Evolutionary conservation across 2,329 filamentous ascomycete genomes (phyloP).

Genomic region (Colletotrichum limetticola): DNA sequence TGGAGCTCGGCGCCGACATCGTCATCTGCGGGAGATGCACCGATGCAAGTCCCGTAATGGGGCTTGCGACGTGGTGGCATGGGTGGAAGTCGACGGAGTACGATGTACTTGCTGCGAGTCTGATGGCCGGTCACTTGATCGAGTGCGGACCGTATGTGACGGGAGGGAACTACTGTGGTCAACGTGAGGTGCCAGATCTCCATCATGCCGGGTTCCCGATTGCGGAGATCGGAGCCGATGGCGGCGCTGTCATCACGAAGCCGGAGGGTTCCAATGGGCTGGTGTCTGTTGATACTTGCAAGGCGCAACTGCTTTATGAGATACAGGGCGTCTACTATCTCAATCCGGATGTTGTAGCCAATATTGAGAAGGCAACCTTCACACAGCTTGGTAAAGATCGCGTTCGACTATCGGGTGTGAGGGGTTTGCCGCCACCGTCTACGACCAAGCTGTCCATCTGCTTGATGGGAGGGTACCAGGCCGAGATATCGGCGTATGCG

Average conservation of each 20-base stretch:
- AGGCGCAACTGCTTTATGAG: conserved; percentile 61
- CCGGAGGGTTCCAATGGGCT: conserved; percentile 47
- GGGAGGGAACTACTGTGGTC: conserved; percentile 65
- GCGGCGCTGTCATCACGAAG: conserved; percentile 48
- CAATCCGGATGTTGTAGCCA: conserved; percentile 60
- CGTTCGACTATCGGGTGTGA: conserved; percentile 49
- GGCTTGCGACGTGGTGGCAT: conserved; percentile 66
- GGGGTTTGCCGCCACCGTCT: conserved; percentile 49
- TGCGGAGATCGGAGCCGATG: conserved; percentile 48
- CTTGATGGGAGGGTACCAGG: conserved; percentile 50
- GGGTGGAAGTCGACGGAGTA: conserved; percentile 59
- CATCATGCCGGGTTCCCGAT: conserved; percentile 50
- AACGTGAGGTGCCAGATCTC: conserved; percentile 48
- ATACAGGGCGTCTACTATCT: conserved; percentile 59
- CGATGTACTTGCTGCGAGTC: conserved; percentile 59
- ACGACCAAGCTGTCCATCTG: conserved; percentile 53
- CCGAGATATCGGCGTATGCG: conserved; percentile 42
- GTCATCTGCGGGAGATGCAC: conserved; percentile 60
- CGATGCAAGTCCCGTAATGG: conserved; percentile 64
- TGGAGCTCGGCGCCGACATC: conserved; percentile 56
- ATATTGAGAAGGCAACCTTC: conserved; percentile 48
- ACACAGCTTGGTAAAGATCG: conserved; percentile 47
- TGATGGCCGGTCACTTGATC: conserved; percentile 64
- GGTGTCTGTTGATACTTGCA: conserved; percentile 50
- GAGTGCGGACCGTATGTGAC: conserved; percentile 66